Conservation (phyloP, 257 asterid genomes). For the Penstemon davidsonii region DNA sequence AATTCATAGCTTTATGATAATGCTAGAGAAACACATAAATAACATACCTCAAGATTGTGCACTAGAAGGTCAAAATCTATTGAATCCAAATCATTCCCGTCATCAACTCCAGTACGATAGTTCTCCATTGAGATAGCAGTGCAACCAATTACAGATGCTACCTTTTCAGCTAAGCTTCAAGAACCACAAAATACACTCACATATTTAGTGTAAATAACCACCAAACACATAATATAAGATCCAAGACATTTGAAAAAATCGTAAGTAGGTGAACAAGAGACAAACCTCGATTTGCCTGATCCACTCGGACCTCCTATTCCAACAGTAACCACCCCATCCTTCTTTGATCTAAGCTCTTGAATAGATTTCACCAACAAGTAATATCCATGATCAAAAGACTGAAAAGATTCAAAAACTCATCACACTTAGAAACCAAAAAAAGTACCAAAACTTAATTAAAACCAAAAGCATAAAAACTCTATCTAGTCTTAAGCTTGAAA, state of each 20-base stretch:
- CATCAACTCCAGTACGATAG: conserved; percentile 90
- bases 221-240: conserved; percentile 8
- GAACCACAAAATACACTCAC: conserved; percentile 39
- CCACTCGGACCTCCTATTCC: conserved; percentile 99
- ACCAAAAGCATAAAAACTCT: neutral
- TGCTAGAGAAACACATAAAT: conserved; percentile 1
- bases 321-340: conserved; percentile 79
- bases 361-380: conserved; percentile 92
- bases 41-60: conserved; percentile 81
- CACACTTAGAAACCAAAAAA: conserved; percentile 14
- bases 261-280: conserved; percentile 15
- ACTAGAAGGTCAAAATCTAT: conserved; percentile 89
- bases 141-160: conserved; percentile 92
- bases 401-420: conserved; percentile 36
- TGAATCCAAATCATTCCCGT: conserved; percentile 82
- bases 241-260: conserved; percentile 6
- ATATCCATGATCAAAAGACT: conserved; percentile 99
- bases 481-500: neutral
- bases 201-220: conserved; percentile 19
- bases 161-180: conserved; percentile 98
- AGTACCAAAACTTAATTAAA: conserved; percentile 1
- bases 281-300: conserved; percentile 92
- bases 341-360: conserved; percentile 95
- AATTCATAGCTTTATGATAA: neutral
- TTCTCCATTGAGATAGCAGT: conserved; percentile 89